Evolutionary conservation across 2,329 filamentous ascomycete species (phyloP), one percentile per base, ranked within the genome.

Genomic region (Colletotrichum gigasporum): DNA sequence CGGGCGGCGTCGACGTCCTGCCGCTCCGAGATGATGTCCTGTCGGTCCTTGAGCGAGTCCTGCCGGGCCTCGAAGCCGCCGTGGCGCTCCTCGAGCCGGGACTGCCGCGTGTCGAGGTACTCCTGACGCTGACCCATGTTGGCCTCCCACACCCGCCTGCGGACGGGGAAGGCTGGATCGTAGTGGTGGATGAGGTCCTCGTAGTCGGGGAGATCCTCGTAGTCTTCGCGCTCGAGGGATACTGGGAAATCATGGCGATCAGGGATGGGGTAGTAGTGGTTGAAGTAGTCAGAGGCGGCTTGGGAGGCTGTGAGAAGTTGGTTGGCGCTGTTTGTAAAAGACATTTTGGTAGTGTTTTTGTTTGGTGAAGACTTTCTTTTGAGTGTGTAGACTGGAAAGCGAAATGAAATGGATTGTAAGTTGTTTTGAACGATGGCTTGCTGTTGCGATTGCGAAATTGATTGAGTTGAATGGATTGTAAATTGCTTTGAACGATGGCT

Each of bases 21-120:
- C 5, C 57, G 48, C 20, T 47, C 47, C 11, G 61, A 61, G 20
- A 48, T 12, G 32, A 61, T 22, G 12, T 61, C 56, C 22, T 53
- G 57, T 1, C 37, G 48, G n/a, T 61, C 55, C 12, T 59, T 41
- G 9, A 64, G 11, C 16, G 26, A 18, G 1, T 61, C 56, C 6
- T 61, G 56, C 11, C 16, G 14, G 5, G 22, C 32, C 34, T 64
- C 55, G 12, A 41, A 45, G 18, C 5, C 5, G 7, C 28, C 8
- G 4, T 53, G 61, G 11, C 34, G 47, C 24, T 35, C 22, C 11
- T 56, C 41, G 0, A 56, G 42, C 7, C 41, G 41, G n/a, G 35
- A 30, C n/a, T 56, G 53, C 1, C 53, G 22, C 9, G 16, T 14
- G n/a, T 28, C 10, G 41, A 56, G 6, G 6, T 20, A 26, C 11